These are phyloP conservation scores for Poteriospumella lacustris DNA, from an alignment of 108 stramenopile genomes.

Conservation along the genomic window DNA sequence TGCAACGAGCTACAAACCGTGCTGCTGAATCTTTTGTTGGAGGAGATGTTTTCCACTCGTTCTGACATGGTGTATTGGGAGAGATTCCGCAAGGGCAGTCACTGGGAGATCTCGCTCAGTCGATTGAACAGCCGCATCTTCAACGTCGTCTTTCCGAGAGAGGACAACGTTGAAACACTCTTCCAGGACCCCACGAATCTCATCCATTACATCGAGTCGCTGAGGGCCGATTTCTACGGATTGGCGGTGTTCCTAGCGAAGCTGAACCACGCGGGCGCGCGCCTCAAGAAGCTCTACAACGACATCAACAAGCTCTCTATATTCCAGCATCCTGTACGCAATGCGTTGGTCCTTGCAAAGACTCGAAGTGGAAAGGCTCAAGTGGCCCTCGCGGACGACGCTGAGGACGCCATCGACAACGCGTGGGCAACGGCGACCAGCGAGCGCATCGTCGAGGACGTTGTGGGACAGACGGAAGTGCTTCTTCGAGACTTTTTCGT, in stretches of 20 bases:
- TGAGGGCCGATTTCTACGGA: neutral
- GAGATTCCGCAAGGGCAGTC: neutral
- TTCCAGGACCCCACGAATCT: neutral
- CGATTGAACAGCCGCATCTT: neutral
- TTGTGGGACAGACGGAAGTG: no score
- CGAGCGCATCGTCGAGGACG: no score
- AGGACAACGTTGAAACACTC: neutral
- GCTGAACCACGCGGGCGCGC: neutral
- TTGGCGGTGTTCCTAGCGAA: neutral
- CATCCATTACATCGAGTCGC: neutral
- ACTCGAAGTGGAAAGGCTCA: no score
- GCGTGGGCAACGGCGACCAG: no score
- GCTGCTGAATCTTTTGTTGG: neutral
- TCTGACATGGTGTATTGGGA: slow-evolving; percentile 2
- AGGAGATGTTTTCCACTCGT: neutral
- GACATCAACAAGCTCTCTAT: no score
- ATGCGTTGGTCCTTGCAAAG: no score
- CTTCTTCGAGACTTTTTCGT: no score
- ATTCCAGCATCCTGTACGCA: no score
- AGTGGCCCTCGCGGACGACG: no score
- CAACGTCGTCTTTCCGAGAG: neutral
- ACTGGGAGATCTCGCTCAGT: neutral
- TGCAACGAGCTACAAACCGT: neutral
- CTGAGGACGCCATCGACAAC: no score
- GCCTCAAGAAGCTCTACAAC: no score